Evolutionary conservation across 192 early-diverging fungal genomes (phyloP), one percentile per base, ranked within the genome.

Genomic region (Phycomyces nitens): DNA sequence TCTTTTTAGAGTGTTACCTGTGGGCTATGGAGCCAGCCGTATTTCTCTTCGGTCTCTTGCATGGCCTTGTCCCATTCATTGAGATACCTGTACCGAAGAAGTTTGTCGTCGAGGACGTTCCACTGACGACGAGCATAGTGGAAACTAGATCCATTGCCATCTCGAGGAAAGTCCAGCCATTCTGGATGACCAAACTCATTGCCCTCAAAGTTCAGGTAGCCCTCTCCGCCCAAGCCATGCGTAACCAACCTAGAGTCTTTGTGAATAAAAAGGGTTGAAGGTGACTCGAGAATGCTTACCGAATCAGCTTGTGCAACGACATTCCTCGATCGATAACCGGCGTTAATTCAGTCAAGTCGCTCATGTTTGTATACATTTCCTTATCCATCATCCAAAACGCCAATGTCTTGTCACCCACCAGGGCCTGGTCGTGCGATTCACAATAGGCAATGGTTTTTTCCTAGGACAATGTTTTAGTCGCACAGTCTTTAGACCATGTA

Each of bases 361-460:
- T 91, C 96, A 99, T 99, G 76, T 93, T 78, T 24, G 86, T 88
- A 74, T 99, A 99, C 96, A 99, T 99, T 76, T 99, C 95, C 77
- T 91, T 91, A 78, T 99, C 96, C 96, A 99, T 99, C 58, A 99
- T 77, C 96, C 96, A 99, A 80, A 99, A 99, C 14, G 95, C 96
- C 53, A 99, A 71, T 34, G 94, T 96, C 78, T 99, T 99, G 80
- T 99, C 96, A 47, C 96, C 96, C 6, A 99, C 96, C 41, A 99
- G 78, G 44, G 96, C 96, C 77, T 99, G 96, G 72, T 99, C 96
- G 74, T 99, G 96, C 42, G 88, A 92, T 78, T 99, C 96, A 69
- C 86, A 86, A 74, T 99, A 99, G 0, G 91, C 90, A 77, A 99
- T 96, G 0, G 89, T 90, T n/a, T 87, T 88, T 84, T 99, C 96